These are phyloP conservation scores for Tarenaya hassleriana DNA, from an alignment of 345 rosid species.

Conservation along the genomic window DNA sequence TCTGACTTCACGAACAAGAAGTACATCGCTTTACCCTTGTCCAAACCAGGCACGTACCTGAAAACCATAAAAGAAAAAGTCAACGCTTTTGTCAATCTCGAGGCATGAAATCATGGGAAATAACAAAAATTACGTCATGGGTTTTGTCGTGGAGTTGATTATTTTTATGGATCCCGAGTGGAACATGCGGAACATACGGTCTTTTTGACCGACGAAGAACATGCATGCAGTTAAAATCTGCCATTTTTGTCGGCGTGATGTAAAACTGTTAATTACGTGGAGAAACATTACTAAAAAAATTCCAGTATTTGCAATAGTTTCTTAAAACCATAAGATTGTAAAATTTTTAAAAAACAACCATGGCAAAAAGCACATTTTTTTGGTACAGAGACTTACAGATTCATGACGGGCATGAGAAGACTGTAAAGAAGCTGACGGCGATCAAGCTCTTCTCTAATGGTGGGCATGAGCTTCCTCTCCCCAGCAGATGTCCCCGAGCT, in stretches of 20 bases:
- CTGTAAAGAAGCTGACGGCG: constrained; percentile 88
- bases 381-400: constrained; percentile 66
- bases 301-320: no score
- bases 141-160: background rate
- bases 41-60: constrained; percentile 81
- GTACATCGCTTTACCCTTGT: constrained; percentile 87
- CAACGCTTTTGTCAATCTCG: constrained; percentile 15
- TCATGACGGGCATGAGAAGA: constrained; percentile 97
- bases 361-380: background rate
- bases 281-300: no score
- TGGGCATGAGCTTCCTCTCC: constrained; percentile 94
- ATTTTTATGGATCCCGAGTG: no score
- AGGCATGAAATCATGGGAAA: no score
- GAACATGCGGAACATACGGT: no score
- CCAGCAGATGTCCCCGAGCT: constrained; percentile 99
- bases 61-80: constrained; percentile 10
- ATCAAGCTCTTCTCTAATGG: constrained; percentile 79
- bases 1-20: constrained; percentile 87
- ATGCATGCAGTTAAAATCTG: no score
- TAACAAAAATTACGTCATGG: constrained; percentile 3
- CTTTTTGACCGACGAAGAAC: no score
- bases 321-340: no score
- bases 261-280: no score
- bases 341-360: no score
- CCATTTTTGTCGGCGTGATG: no score